Conservation (phyloP, 768 basidiomycete species). For the Serpula lacrymans region DNA sequence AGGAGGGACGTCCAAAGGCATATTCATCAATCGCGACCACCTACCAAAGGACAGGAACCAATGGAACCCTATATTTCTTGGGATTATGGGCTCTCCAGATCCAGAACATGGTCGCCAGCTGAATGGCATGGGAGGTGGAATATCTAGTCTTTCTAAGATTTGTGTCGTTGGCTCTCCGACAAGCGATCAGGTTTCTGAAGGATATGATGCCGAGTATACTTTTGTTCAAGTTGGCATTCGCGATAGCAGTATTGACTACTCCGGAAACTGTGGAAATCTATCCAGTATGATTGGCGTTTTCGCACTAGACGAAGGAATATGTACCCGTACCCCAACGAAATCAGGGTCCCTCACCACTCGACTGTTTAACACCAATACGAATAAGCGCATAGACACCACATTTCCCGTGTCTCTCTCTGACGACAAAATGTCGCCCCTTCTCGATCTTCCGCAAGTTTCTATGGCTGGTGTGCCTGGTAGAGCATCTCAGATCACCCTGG, state of each 20-base stretch:
- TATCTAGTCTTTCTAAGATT: constrained; percentile 73
- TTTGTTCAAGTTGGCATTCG: constrained; percentile 64
- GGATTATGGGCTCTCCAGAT: constrained; percentile 83
- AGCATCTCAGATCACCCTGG: constrained; percentile 61
- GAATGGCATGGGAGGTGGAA: constrained; percentile 80
- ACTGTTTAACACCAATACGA: constrained; percentile 70
- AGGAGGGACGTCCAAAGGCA: constrained; percentile 77
- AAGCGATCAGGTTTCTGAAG: constrained; percentile 34
- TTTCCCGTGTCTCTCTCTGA: constrained; percentile 46
- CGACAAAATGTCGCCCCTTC: constrained; percentile 27
- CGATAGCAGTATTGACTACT: constrained; percentile 58
- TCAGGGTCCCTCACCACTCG: constrained; percentile 41
- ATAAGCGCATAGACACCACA: constrained; percentile 64
- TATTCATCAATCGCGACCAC: constrained; percentile 53
- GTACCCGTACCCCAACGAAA: constrained; percentile 18
- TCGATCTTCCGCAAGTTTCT: constrained; percentile 45
- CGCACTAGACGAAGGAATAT: constrained; percentile 64
- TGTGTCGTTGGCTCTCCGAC: constrained; percentile 58
- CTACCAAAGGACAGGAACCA: constrained; percentile 48
- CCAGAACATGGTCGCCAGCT: constrained; percentile 63
- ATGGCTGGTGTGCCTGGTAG: constrained; percentile 70
- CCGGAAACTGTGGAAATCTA: constrained; percentile 76
- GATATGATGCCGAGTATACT: constrained; percentile 66
- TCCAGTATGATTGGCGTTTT: constrained; percentile 72
- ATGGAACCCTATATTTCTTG: constrained; percentile 63